Conservation (phyloP, 2,329 filamentous ascomycete species). For the Rhynchosporium agropyri region DNA sequence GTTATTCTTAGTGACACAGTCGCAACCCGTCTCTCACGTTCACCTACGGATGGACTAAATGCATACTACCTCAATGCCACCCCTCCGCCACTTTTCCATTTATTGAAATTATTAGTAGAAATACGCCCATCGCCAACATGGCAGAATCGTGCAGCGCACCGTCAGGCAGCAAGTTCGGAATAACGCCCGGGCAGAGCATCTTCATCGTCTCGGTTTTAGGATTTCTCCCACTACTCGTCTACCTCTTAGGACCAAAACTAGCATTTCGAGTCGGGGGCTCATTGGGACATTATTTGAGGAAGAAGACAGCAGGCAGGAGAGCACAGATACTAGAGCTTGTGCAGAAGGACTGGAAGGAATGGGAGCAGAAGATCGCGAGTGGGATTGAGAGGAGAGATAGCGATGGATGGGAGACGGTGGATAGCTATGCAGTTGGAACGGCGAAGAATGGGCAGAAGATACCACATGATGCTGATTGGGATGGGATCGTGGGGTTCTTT, state of each 20-base stretch:
- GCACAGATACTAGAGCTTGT: conserved; percentile 58
- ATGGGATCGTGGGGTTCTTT: conserved; percentile 91
- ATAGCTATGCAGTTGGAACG: conserved; percentile 52
- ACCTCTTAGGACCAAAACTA: conserved; percentile 37
- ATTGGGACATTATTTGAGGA: conserved; percentile 63
- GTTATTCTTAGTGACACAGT: no score
- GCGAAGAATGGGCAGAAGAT: conserved; percentile 47
- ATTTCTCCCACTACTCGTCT: conserved; percentile 40
- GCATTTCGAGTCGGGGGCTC: conserved; percentile 42
- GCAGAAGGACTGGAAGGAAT: conserved; percentile 43
- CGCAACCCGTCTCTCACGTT: no score
- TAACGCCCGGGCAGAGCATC: conserved; percentile 37
- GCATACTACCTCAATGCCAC: background rate
- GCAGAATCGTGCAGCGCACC: conserved; percentile 40
- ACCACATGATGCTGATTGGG: conserved; percentile 63
- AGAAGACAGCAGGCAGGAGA: conserved; percentile 64
- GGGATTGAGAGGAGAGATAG: conserved; percentile 48
- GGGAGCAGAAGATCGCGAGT: conserved; percentile 13
- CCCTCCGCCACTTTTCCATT: conserved; percentile 4
- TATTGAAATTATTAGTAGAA: background rate
- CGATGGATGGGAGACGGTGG: conserved; percentile 73
- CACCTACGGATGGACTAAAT: no score
- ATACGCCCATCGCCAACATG: conserved; percentile 11
- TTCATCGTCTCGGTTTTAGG: conserved; percentile 39
- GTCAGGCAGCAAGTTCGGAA: conserved; percentile 40